phyloP scores from a whole-genome alignment of 257 asterid species.

The Salvia rosmarinus region DNA sequence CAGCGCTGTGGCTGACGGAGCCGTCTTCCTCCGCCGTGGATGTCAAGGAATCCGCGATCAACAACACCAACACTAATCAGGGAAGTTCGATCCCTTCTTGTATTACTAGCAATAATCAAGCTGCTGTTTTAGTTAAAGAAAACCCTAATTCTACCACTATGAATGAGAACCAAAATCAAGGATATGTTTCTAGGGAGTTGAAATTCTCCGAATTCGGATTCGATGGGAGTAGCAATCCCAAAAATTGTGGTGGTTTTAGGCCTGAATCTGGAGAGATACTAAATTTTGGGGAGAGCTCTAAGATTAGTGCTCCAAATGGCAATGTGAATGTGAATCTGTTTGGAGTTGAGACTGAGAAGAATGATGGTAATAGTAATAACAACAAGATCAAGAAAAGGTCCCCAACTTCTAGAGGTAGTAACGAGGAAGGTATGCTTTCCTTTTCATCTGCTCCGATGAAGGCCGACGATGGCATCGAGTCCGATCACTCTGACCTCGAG shows the following conservation, averaged over 20 bases:
- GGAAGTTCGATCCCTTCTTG: slow-evolving; percentile 41
- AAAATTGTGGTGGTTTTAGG: slow-evolving; percentile 44
- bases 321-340: slow-evolving; percentile 53
- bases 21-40: slow-evolving; percentile 47
- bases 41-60: slow-evolving; percentile 41
- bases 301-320: slow-evolving; percentile 31
- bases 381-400: slow-evolving; percentile 50
- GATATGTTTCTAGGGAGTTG: slow-evolving; percentile 46
- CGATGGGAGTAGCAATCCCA: slow-evolving; percentile 42
- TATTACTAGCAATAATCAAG: slow-evolving; percentile 40
- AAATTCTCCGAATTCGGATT: slow-evolving; percentile 60
- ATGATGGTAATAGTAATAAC: slow-evolving; percentile 9
- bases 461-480: slow-evolving; percentile 47
- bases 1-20: slow-evolving; percentile 74
- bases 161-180: slow-evolving; percentile 48
- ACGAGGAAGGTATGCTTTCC: slow-evolving; percentile 81
- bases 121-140: slow-evolving; percentile 45
- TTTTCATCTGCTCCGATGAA: slow-evolving; percentile 61
- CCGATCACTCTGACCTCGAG: slow-evolving; percentile 84
- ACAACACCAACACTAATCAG: neutral
- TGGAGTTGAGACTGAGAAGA: slow-evolving; percentile 40
- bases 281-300: slow-evolving; percentile 55
- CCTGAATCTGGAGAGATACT: slow-evolving; percentile 68
- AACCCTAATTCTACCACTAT: slow-evolving; percentile 45
- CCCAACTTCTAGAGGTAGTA: slow-evolving; percentile 53